Evolutionary conservation across 495 filamentous ascomycete genomes (phyloP).

Genomic region (Penicillium alfredii): DNA sequence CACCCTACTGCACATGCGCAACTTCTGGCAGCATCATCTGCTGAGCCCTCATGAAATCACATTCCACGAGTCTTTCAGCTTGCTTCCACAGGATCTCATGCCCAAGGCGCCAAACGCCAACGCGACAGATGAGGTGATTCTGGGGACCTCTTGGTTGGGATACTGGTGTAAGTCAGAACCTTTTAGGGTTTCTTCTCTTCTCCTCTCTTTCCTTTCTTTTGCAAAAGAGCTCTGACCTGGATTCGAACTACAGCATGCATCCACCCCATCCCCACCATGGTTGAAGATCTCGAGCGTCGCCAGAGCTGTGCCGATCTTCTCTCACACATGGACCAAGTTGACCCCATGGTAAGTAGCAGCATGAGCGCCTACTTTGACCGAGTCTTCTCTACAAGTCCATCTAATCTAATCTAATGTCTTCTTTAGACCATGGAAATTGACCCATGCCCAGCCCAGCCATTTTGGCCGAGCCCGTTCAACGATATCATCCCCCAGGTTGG

Average conservation of each 20-base stretch:
- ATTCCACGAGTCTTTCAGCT: constrained; percentile 21
- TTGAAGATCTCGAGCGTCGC: constrained; percentile 6
- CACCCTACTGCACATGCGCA: constrained; percentile 27
- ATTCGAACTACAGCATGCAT: constrained; percentile 36
- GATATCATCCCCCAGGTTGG: constrained; percentile 9
- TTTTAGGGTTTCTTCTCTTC: too few species aligned
- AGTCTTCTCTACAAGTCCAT: background rate
- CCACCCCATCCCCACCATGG: constrained; percentile 20
- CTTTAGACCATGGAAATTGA: constrained; percentile 22
- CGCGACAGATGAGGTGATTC: background rate
- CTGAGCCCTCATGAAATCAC: constrained; percentile 19
- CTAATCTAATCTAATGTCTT: background rate
- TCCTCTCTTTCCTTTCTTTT: too few species aligned
- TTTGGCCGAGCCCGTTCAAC: constrained; percentile 25
- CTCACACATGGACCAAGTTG: constrained; percentile 15
- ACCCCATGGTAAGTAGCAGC: constrained; percentile 18
- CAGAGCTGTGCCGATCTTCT: constrained; percentile 30
- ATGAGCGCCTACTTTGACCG: too few species aligned
- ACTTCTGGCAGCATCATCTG: constrained; percentile 37
- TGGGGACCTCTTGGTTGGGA: constrained; percentile 30
- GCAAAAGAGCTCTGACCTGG: too few species aligned
- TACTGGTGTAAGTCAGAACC: constrained; percentile 28
- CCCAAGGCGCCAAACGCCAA: constrained; percentile 14
- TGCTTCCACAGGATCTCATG: constrained; percentile 7
- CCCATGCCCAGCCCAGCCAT: constrained; percentile 5